Conservation (phyloP, 2,329 filamentous ascomycete genomes). For the Dichotomopilus funicola region DNA sequence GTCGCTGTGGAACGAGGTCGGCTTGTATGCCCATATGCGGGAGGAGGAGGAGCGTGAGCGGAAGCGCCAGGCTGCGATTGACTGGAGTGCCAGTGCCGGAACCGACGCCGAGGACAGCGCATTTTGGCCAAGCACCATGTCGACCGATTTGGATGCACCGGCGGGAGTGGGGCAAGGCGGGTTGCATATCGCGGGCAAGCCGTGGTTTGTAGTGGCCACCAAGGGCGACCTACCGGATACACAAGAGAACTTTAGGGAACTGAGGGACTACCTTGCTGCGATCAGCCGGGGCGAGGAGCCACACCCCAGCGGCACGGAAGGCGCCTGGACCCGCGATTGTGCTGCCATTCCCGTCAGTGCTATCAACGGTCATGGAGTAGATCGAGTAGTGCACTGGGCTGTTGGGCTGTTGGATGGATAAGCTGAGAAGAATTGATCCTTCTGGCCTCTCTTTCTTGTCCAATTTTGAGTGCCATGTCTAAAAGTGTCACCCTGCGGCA, state of each 20-base stretch:
- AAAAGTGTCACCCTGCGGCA: no score
- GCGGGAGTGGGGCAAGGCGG: constrained; percentile 31
- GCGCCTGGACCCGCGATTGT: constrained; percentile 54
- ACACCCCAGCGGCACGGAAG: constrained; percentile 65
- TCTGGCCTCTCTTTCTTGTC: no score
- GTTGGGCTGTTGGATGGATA: constrained; percentile 57
- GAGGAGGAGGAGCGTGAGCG: constrained; percentile 65
- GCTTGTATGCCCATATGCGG: constrained; percentile 73
- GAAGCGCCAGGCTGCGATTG: constrained; percentile 49
- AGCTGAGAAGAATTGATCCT: neutral
- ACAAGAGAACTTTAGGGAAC: constrained; percentile 63
- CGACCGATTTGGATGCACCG: constrained; percentile 27
- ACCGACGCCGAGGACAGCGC: constrained; percentile 18
- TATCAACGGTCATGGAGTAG: constrained; percentile 77
- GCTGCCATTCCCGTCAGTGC: constrained; percentile 81
- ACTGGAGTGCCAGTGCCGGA: constrained; percentile 52
- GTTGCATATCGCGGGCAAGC: constrained; percentile 84
- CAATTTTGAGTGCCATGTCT: no score
- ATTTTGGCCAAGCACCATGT: constrained; percentile 18
- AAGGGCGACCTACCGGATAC: constrained; percentile 82
- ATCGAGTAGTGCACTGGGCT: constrained; percentile 65
- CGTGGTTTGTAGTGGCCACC: constrained; percentile 93
- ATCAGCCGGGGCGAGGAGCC: constrained; percentile 55
- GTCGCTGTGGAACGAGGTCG: constrained; percentile 83
- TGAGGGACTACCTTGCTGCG: constrained; percentile 64